Conservation (phyloP, 2,329 filamentous ascomycete species). For the Diplocarpon mali region DNA sequence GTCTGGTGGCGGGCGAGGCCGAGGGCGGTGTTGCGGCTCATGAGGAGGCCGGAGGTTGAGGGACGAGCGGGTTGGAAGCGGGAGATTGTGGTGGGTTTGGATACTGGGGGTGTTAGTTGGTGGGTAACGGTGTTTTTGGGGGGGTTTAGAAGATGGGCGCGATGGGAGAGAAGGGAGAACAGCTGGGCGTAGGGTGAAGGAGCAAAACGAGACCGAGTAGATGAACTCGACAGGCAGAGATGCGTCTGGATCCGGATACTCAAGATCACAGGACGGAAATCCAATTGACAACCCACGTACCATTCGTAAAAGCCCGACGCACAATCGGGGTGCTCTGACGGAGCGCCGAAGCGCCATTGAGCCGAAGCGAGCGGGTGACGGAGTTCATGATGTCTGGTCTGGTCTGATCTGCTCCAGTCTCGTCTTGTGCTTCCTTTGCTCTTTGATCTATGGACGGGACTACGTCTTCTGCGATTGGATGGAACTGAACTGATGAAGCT, state of each 20-base stretch:
- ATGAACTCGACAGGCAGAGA: too few relatives aligned
- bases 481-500: too few relatives aligned
- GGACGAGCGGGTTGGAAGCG: conserved; percentile 16
- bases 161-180: too few relatives aligned
- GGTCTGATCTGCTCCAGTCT: too few relatives aligned
- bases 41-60: conserved; percentile 16
- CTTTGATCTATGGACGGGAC: too few relatives aligned
- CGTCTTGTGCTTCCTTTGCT: too few relatives aligned
- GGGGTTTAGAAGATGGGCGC: too few relatives aligned
- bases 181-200: too few relatives aligned
- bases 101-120: conserved; percentile 8
- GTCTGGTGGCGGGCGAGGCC: conserved; percentile 19
- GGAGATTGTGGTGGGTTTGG: conserved; percentile 16
- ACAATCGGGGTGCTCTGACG: conserved; percentile 19
- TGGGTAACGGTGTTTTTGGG: neutral
- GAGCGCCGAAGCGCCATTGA: conserved; percentile 18
- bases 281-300: conserved; percentile 5
- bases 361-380: conserved; percentile 19
- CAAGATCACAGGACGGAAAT: neutral
- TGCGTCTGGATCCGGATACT: too few relatives aligned
- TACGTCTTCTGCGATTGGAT: too few relatives aligned
- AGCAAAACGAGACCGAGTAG: too few relatives aligned
- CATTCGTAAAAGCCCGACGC: conserved; percentile 22
- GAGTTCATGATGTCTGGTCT: conserved; percentile 18
- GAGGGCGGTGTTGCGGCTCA: conserved; percentile 17